phyloP scores from a whole-genome alignment of 2,329 filamentous ascomycete species.

The Rutstroemia sp. region DNA sequence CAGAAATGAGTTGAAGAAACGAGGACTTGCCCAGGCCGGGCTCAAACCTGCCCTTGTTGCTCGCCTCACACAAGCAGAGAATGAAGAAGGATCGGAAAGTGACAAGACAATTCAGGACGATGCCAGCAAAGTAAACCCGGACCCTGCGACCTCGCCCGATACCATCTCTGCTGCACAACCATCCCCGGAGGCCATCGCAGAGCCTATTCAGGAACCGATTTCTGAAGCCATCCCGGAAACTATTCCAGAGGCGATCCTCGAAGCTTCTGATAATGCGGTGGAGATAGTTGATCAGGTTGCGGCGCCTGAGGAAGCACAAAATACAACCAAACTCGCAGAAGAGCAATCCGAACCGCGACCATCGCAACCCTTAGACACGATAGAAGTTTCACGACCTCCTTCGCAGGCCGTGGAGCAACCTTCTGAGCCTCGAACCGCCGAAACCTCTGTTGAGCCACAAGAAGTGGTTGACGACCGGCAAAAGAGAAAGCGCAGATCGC shows the following conservation, averaged over 20 bases:
- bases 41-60: conserved; percentile 66
- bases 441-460: conserved; percentile 25
- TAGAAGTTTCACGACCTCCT: conserved; percentile 15
- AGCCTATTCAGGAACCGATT: neutral
- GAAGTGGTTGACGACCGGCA: conserved; percentile 44
- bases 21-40: conserved; percentile 61
- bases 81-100: conserved; percentile 29
- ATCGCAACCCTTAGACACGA: conserved; percentile 12
- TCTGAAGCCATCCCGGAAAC: neutral
- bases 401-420: conserved; percentile 12
- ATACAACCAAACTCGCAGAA: too few relatives aligned
- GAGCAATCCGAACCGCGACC: neutral
- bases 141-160: conserved; percentile 21
- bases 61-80: conserved; percentile 45
- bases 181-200: neutral
- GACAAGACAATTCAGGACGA: conserved; percentile 26
- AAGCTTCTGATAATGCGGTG: neutral
- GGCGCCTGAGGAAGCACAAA: neutral
- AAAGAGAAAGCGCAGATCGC: conserved; percentile 61
- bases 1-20: conserved; percentile 64
- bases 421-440: conserved; percentile 7
- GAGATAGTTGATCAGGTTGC: neutral
- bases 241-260: neutral
- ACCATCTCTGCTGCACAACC: conserved; percentile 16
- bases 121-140: conserved; percentile 15